phyloP scores from a whole-genome alignment of 2,329 filamentous ascomycete genomes.

The Ophiocordyceps camponoti-leonardi region DNA sequence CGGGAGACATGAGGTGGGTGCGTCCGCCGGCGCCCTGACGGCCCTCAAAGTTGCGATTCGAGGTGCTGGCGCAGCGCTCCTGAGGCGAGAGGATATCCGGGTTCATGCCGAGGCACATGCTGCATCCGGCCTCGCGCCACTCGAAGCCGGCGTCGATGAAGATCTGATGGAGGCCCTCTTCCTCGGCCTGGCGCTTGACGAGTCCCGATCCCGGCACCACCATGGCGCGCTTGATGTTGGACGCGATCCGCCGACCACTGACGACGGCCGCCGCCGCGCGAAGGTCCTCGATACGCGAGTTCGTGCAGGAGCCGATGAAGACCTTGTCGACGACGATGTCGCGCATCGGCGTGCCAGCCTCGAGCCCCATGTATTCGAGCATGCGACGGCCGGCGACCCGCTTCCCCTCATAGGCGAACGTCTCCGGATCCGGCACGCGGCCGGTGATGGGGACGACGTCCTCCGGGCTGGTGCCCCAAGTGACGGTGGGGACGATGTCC shows the following conservation, averaged over 20 bases:
- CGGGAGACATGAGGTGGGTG: conserved; percentile 92
- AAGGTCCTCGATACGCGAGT: conserved; percentile 90
- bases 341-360: conserved; percentile 72
- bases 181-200: conserved; percentile 81
- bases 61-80: conserved; percentile 89
- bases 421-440: conserved; percentile 76
- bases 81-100: conserved; percentile 85
- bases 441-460: conserved; percentile 92
- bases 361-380: conserved; percentile 92
- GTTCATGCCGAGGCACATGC: conserved; percentile 99
- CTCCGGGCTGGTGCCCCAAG: conserved; percentile 94
- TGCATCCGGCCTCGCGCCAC: conserved; percentile 96
- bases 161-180: conserved; percentile 83
- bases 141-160: conserved; percentile 88
- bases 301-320: conserved; percentile 96
- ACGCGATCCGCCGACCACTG: conserved; percentile 69
- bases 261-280: conserved; percentile 74
- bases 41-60: conserved; percentile 95
- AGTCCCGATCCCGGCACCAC: conserved; percentile 91
- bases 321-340: conserved; percentile 90
- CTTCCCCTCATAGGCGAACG: conserved; percentile 64
- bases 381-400: conserved; percentile 65
- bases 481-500: conserved; percentile 84
- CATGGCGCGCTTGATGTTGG: conserved; percentile 87
- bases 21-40: conserved; percentile 82